Conservation (phyloP, 371 early-diverging fungal genomes). For the Mortierella sp. region DNA sequence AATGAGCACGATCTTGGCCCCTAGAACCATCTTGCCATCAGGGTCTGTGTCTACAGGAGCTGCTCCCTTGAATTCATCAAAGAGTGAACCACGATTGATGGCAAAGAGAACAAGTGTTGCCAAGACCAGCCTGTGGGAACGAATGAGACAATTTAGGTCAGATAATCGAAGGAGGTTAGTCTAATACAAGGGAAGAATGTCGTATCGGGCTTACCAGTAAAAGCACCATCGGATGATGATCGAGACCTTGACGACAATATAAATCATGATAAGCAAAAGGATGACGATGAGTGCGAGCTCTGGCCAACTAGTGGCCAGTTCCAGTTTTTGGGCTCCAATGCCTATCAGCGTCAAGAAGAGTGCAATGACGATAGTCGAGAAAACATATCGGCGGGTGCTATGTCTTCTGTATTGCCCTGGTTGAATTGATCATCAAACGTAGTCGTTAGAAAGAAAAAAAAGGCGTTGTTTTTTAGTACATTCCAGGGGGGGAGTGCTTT, state of each 20-base stretch:
- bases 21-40: slow-evolving; percentile 7
- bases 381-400: slow-evolving; percentile 38
- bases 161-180: neutral
- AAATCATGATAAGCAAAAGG: slow-evolving; percentile 39
- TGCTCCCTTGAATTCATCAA: slow-evolving; percentile 14
- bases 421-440: neutral
- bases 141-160: neutral
- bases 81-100: slow-evolving; percentile 41
- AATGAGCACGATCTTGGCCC: slow-evolving; percentile 45
- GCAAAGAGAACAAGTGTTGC: slow-evolving; percentile 54
- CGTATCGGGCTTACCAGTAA: slow-evolving; percentile 44
- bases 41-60: neutral
- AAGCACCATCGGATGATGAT: slow-evolving; percentile 59
- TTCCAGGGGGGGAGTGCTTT: neutral
- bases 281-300: slow-evolving; percentile 30
- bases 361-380: slow-evolving; percentile 39
- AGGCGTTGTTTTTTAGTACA: neutral
- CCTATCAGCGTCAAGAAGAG: slow-evolving; percentile 49
- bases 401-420: slow-evolving; percentile 41
- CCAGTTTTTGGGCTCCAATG: slow-evolving; percentile 48
- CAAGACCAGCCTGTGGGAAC: slow-evolving; percentile 49
- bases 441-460: too few species aligned
- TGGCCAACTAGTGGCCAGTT: slow-evolving; percentile 40
- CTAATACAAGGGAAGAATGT: neutral
- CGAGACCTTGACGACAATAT: slow-evolving; percentile 54